Conservation (phyloP, 352 stramenopile species). For the Phytophthora sp. region DNA sequence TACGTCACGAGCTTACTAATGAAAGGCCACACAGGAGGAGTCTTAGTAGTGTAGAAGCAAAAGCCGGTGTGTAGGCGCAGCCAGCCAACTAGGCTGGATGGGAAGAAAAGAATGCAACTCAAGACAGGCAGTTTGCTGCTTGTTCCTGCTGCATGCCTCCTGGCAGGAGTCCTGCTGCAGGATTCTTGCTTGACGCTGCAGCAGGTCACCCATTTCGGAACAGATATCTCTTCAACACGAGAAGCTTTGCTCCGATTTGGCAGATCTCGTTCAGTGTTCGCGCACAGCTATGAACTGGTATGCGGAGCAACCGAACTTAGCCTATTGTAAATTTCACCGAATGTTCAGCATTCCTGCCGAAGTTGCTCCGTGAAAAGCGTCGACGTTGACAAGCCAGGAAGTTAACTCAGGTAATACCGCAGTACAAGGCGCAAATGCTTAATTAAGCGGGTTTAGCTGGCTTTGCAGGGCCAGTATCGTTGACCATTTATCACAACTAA, state of each 20-base stretch:
- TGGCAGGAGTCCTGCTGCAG: too few species aligned
- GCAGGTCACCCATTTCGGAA: too few species aligned
- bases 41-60: slow-evolving; percentile 4
- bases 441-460: too few species aligned
- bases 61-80: slow-evolving; percentile 10
- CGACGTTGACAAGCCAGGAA: background rate
- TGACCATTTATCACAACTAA: too few species aligned
- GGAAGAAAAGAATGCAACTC: slow-evolving; percentile 8
- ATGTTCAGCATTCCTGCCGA: background rate
- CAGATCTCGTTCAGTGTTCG: slow-evolving; percentile 29
- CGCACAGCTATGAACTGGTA: slow-evolving; percentile 21
- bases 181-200: too few species aligned
- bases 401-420: too few species aligned
- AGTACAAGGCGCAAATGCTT: too few species aligned
- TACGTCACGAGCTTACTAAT: too few species aligned
- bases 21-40: too few species aligned
- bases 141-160: too few species aligned
- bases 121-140: background rate
- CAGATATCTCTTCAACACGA: slow-evolving; percentile 22
- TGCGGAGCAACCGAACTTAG: slow-evolving; percentile 34
- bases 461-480: too few species aligned
- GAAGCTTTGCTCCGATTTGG: slow-evolving; percentile 27
- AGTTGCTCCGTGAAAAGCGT: background rate
- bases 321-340: background rate
- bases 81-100: too few species aligned